Conservation (phyloP, 139 green algal genomes). For the Chlamydomonas sphaeroides region DNA sequence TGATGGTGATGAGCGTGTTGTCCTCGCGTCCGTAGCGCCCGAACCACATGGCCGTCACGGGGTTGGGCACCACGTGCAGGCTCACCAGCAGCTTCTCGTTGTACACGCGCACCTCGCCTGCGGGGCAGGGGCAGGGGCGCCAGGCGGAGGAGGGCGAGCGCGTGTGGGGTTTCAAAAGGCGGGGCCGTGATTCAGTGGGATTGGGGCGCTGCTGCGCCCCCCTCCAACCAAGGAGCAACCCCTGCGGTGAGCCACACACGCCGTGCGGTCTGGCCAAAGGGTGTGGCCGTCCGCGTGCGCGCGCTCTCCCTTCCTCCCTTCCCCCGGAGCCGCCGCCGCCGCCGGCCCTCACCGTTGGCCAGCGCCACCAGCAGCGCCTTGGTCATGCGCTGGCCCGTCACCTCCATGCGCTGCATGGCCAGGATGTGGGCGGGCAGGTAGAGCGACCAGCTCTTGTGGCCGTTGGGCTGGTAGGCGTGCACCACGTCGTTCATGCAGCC, state of each 20-base stretch:
- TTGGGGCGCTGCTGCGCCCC: too few relatives aligned
- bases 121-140: not conserved
- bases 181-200: too few relatives aligned
- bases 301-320: too few relatives aligned
- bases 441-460: conserved; percentile 74
- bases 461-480: conserved; percentile 67
- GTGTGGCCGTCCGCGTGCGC: too few relatives aligned
- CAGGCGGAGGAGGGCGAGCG: too few relatives aligned
- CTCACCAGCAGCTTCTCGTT: conserved; percentile 72
- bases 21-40: conserved; percentile 79
- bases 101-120: conserved; percentile 78
- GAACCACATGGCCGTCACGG: conserved; percentile 65
- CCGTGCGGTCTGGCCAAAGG: too few relatives aligned
- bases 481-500: conserved; percentile 80
- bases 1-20: conserved; percentile 73
- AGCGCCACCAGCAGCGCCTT: conserved; percentile 72
- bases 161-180: too few relatives aligned
- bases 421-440: conserved; percentile 72
- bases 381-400: conserved; percentile 44
- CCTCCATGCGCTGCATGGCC: conserved; percentile 64
- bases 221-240: too few relatives aligned
- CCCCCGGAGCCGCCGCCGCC: not conserved
- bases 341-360: conserved; percentile 57
- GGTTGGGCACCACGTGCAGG: conserved; percentile 45
- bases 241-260: too few relatives aligned